Evolutionary conservation across 2,329 filamentous ascomycete genomes (phyloP).

Genomic region (Sporothrix schenckii): DNA sequence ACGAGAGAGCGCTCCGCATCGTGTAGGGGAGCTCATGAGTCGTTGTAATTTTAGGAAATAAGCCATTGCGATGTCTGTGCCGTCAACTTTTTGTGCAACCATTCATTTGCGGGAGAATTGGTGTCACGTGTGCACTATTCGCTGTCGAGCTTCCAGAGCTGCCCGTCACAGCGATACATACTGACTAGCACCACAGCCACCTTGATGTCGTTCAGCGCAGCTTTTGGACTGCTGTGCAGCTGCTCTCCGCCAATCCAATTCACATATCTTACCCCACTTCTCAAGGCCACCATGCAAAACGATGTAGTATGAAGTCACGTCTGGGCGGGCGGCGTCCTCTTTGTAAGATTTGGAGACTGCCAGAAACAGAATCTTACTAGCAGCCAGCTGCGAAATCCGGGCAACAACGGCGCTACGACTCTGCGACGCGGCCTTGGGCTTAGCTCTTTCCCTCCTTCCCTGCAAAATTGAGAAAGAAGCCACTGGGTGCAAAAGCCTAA

Average conservation of each 20-base stretch:
- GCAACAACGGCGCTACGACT: constrained; percentile 1
- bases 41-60: too few relatives aligned
- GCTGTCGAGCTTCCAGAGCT: constrained; percentile 2
- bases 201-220: not conserved
- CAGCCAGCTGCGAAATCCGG: constrained; percentile 3
- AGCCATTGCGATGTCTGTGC: too few relatives aligned
- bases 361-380: not conserved
- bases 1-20: not conserved
- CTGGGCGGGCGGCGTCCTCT: constrained; percentile 17
- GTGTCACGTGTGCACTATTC: not conserved
- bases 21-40: not conserved
- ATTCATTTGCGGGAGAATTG: not conserved
- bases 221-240: constrained; percentile 11
- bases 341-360: constrained; percentile 16
- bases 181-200: constrained; percentile 23
- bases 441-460: constrained; percentile 15
- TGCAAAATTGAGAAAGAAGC: not conserved
- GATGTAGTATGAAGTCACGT: constrained; percentile 1
- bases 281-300: not conserved
- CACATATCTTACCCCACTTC: constrained; percentile 19
- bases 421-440: not conserved
- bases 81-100: not conserved
- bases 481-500: not conserved
- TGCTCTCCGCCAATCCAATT: not conserved
- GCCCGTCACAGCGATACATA: not conserved